Evolutionary conservation across 176 grass and related monocot genomes (phyloP), one percentile per base, ranked within the genome.

Genomic region (Ensete ventricosum): DNA sequence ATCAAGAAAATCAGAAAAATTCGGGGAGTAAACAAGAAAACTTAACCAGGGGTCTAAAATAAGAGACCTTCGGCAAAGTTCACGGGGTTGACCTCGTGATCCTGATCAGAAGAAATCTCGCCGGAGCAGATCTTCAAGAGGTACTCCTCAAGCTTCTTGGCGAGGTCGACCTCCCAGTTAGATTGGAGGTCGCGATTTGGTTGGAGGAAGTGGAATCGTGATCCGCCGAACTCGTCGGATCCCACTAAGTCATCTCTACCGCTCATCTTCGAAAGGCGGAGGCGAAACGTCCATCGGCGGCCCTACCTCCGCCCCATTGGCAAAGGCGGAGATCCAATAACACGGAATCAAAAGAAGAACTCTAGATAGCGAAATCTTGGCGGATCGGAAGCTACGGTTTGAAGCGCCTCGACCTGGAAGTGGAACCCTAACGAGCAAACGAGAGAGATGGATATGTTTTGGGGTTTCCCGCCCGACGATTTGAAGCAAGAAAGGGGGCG

Each of bases 111-210:
- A 53, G 77, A 72, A 67, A 93, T 81, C 78, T 91, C 90, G 7
- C 95, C 90, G 20, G 95, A 91, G 69, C 90, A 91, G 64, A 94
- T 89, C 88, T 84, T 89, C 49, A 98, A 84, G 34, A 98, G 86
- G 82, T 98, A 98, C 57, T 94, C 88, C 74, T 98, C 90, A 19
- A 98, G 86, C 66, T 78, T 94, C 65, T 83, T 85, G 59, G 95
- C 90, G 6, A 99, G 84, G 75, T 99, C 90, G 67, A 99, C 82
- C 76, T 99, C 95, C 90, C 86, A 99, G 72, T 99, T 99, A 14
- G 86, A 89, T 76, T 87, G 84, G 48, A 84, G 88, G 72, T 99
- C 86, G 51, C 90, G 83, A 51, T 76, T 90, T 14, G 95, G 90
- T 78, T 98, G 95, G 23, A 93, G 76, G 66, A 86, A 76, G 11